A percentile compares a stretch with the other conserved stretches of the same genome.
These are phyloP conservation scores for Exophiala sideris DNA, from an alignment of 2,329 filamentous ascomycete genomes.

Conservation along the genomic window DNA sequence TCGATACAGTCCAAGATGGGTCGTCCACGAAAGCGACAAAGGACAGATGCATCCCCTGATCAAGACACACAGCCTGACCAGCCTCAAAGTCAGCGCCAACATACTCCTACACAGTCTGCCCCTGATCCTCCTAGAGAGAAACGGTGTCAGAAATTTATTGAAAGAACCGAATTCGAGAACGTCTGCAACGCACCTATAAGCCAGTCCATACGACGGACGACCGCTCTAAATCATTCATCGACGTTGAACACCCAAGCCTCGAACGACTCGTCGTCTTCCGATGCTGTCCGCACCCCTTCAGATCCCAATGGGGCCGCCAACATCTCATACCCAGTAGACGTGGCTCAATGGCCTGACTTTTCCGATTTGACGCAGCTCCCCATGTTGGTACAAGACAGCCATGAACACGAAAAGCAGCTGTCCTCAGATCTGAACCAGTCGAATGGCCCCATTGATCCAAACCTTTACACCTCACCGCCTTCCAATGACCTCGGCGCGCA, in stretches of 20 bases:
- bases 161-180: constrained; percentile 25
- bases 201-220: constrained; percentile 17
- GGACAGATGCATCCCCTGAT: constrained; percentile 30
- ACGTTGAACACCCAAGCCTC: not conserved
- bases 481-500: constrained; percentile 2
- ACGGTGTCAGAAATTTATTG: constrained; percentile 14
- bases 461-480: not conserved
- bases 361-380: constrained; percentile 31
- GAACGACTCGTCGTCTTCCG: constrained; percentile 12
- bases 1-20: constrained; percentile 50
- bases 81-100: constrained; percentile 1
- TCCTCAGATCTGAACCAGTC: not conserved
- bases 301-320: constrained; percentile 4
- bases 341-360: constrained; percentile 42
- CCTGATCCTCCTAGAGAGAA: constrained; percentile 10
- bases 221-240: not conserved
- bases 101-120: constrained; percentile 3
- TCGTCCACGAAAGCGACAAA: constrained; percentile 43
- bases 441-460: not conserved
- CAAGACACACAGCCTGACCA: constrained; percentile 12
- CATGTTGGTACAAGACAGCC: constrained; percentile 20
- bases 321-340: constrained; percentile 31
- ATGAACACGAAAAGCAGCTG: constrained; percentile 7
- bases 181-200: constrained; percentile 22
- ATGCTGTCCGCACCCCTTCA: constrained; percentile 16